Evolutionary conservation across 2,329 filamentous ascomycete genomes (phyloP).

Genomic region (Diaporthe citriasiana): DNA sequence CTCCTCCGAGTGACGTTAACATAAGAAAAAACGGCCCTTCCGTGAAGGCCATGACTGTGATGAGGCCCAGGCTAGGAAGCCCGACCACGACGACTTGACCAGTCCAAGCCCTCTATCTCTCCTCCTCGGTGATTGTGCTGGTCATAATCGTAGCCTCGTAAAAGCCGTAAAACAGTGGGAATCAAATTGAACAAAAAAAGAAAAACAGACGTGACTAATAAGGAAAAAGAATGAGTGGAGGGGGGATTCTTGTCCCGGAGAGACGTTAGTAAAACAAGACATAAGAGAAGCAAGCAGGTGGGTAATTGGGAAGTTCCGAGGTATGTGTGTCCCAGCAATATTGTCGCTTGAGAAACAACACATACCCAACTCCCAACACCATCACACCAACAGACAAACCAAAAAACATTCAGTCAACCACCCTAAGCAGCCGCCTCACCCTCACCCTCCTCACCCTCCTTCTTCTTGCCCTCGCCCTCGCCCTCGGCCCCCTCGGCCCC

Average conservation of each 20-base stretch:
- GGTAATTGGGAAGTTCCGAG: not conserved
- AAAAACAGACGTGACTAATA: not conserved
- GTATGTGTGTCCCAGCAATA: not conserved
- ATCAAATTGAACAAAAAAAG: not conserved
- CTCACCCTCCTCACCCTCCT: not conserved
- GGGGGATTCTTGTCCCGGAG: slow-evolving; percentile 13
- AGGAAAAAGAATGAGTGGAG: slow-evolving; percentile 37
- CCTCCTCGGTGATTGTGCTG: slow-evolving; percentile 32
- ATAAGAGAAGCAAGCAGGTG: slow-evolving; percentile 16
- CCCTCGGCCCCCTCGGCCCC: not conserved
- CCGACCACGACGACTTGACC: slow-evolving; percentile 28
- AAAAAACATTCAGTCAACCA: not conserved
- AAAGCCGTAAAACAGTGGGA: slow-evolving; percentile 35
- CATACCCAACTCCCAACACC: not conserved
- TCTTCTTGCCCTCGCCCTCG: not conserved
- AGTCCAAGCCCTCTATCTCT: not conserved
- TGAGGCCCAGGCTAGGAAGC: not conserved
- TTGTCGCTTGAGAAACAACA: slow-evolving; percentile 1
- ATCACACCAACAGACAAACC: not conserved
- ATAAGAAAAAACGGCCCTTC: slow-evolving; percentile 19
- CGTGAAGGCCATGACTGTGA: not conserved
- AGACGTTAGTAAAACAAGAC: slow-evolving; percentile 11
- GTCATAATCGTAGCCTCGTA: slow-evolving; percentile 42
- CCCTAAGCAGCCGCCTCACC: not conserved
- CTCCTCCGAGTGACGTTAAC: not conserved